Conservation (phyloP, 2,329 filamentous ascomycete genomes). For the Colletotrichum trifolii region DNA sequence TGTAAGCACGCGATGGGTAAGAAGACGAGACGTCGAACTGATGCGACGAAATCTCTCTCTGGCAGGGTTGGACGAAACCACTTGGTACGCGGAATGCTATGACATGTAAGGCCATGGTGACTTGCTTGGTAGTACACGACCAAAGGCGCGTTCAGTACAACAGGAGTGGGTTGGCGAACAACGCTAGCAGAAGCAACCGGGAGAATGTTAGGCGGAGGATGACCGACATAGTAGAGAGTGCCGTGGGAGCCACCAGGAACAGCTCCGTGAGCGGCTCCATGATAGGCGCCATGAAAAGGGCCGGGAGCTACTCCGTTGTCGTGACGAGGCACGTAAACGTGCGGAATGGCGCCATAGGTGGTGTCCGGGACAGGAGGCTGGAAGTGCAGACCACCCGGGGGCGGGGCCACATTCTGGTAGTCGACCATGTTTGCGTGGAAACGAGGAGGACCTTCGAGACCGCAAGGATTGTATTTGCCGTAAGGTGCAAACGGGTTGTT, state of each 20-base stretch:
- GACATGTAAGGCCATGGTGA: conserved; percentile 34
- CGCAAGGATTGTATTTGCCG: conserved; percentile 29
- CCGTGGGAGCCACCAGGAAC: too few species aligned
- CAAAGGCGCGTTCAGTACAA: conserved; percentile 22
- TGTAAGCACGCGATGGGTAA: background rate
- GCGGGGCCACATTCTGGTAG: conserved; percentile 56
- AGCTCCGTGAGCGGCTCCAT: too few species aligned
- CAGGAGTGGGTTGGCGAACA: conserved; percentile 11
- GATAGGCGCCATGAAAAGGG: background rate
- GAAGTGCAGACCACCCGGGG: conserved; percentile 60
- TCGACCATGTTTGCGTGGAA: conserved; percentile 47
- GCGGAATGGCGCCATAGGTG: conserved; percentile 64
- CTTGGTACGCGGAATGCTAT: conserved; percentile 2
- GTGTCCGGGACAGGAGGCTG: conserved; percentile 70
- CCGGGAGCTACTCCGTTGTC: conserved; percentile 49
- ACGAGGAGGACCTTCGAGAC: conserved; percentile 31
- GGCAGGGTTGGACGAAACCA: conserved; percentile 1
- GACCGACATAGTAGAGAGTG: conserved; percentile 46
- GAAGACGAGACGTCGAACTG: background rate
- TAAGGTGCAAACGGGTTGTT: conserved; percentile 29
- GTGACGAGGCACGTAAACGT: conserved; percentile 66
- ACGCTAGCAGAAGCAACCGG: conserved; percentile 28
- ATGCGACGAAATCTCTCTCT: background rate
- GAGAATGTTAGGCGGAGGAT: conserved; percentile 44
- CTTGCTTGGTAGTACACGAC: conserved; percentile 53